Evolutionary conservation across 2,329 filamentous ascomycete species (phyloP).

Genomic region (Fusarium succisae): DNA sequence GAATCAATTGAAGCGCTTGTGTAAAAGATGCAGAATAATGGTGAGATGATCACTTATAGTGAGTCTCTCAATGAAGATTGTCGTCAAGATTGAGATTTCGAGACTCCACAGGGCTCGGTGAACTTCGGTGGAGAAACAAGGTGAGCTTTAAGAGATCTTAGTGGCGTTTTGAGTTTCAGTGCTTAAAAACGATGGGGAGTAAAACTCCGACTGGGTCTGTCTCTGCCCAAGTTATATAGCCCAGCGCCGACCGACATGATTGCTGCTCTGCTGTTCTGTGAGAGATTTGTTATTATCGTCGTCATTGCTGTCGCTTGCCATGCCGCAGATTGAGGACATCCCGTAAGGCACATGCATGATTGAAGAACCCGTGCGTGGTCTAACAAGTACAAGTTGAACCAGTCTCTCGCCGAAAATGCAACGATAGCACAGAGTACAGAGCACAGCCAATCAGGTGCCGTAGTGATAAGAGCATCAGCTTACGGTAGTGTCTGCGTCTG

Average conservation of each 20-base stretch:
- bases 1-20: not conserved
- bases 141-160: not conserved
- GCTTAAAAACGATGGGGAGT: not conserved
- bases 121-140: slow-evolving; percentile 26
- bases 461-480: slow-evolving; percentile 7
- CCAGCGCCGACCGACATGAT: not conserved
- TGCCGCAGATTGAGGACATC: not conserved
- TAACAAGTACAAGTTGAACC: not conserved
- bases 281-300: not conserved
- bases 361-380: not conserved
- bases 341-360: not conserved
- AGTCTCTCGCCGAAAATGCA: not conserved
- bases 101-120: slow-evolving; percentile 28
- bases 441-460: not conserved
- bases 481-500: slow-evolving; percentile 14
- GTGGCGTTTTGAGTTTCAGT: slow-evolving; percentile 9
- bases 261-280: not conserved
- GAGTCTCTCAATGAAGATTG: slow-evolving; percentile 11
- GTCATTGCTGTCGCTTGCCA: not conserved
- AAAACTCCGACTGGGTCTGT: not conserved
- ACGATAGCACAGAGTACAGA: not conserved
- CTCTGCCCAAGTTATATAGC: not conserved
- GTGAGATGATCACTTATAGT: slow-evolving; percentile 11
- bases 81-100: slow-evolving; percentile 36
- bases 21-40: not conserved